These are phyloP conservation scores for Boletus vermiculosoides DNA, from an alignment of 768 basidiomycete species.

Conservation along the genomic window DNA sequence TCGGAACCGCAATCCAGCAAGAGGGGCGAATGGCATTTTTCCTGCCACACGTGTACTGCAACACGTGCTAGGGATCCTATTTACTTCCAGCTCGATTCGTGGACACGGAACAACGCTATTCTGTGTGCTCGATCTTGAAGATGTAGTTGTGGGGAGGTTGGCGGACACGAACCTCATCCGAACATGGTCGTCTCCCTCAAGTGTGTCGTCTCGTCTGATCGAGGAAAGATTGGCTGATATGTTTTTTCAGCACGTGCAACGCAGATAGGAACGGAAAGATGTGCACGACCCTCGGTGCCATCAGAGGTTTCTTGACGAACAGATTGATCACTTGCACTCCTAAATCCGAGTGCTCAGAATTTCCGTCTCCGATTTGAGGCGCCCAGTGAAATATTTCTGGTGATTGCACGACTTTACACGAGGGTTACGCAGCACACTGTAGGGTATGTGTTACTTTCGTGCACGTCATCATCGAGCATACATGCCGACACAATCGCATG, in stretches of 20 bases:
- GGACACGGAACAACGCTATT: constrained; percentile 10
- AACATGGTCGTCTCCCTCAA: not conserved
- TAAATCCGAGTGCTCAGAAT: constrained; percentile 4
- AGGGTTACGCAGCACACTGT: not conserved
- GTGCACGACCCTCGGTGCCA: not conserved
- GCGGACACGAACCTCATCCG: not conserved
- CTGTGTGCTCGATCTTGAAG: not conserved
- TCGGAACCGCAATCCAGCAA: not conserved
- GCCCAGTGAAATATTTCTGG: constrained; percentile 17
- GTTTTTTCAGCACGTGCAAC: not conserved
- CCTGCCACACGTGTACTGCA: not conserved
- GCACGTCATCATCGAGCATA: not conserved
- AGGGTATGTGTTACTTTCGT: not conserved
- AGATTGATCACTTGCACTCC: not conserved
- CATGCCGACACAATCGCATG: not conserved
- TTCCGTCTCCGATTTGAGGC: constrained; percentile 1
- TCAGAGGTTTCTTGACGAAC: constrained; percentile 4
- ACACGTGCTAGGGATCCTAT: constrained; percentile 5
- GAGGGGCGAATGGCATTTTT: not conserved
- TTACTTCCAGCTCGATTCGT: constrained; percentile 10
- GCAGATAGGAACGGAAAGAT: not conserved
- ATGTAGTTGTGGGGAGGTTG: not conserved
- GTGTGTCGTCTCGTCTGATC: not conserved
- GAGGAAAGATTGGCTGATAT: not conserved
- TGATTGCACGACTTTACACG: constrained; percentile 17